phyloP scores from a whole-genome alignment of 352 stramenopile species.

The Peronospora destructor region DNA sequence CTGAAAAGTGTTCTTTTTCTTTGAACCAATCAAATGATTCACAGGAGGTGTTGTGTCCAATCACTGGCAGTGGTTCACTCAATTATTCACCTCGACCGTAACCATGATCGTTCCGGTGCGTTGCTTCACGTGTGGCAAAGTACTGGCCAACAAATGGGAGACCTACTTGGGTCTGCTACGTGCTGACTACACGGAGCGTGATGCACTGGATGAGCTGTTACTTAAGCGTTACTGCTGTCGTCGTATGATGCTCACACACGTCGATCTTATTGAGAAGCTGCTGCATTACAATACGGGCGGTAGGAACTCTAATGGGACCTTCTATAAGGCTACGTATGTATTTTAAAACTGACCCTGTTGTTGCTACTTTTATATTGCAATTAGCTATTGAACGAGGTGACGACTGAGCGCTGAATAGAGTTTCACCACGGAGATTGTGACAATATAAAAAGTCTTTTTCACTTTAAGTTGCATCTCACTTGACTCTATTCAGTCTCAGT shows the following conservation, averaged over 20 bases:
- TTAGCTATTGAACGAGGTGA: conserved; percentile 80
- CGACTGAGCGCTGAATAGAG: conserved; percentile 28
- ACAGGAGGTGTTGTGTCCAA: neutral
- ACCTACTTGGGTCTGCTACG: conserved; percentile 96
- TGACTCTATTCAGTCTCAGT: neutral
- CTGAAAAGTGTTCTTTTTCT: neutral
- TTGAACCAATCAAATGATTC: conserved; percentile 4
- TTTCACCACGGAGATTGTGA: conserved; percentile 10
- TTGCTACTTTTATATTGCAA: conserved; percentile 2
- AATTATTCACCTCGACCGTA: conserved; percentile 14
- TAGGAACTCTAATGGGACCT: conserved; percentile 17
- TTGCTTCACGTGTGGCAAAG: conserved; percentile 99
- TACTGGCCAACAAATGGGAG: conserved; percentile 99
- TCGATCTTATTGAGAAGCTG: conserved; percentile 99
- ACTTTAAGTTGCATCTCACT: no score
- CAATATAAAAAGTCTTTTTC: conserved; percentile 19
- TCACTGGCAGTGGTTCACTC: conserved; percentile 17
- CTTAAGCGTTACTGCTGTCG: conserved; percentile 99
- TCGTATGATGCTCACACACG: conserved; percentile 98
- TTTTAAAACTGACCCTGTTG: conserved; percentile 2
- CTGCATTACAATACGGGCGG: conserved; percentile 99
- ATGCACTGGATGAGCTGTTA: conserved; percentile 96
- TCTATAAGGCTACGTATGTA: no score
- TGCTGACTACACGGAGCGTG: conserved; percentile 95
- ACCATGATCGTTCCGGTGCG: conserved; percentile 98